Evolutionary conservation across 2,329 filamentous ascomycete species (phyloP).

Genomic region (Colletotrichum musae): DNA sequence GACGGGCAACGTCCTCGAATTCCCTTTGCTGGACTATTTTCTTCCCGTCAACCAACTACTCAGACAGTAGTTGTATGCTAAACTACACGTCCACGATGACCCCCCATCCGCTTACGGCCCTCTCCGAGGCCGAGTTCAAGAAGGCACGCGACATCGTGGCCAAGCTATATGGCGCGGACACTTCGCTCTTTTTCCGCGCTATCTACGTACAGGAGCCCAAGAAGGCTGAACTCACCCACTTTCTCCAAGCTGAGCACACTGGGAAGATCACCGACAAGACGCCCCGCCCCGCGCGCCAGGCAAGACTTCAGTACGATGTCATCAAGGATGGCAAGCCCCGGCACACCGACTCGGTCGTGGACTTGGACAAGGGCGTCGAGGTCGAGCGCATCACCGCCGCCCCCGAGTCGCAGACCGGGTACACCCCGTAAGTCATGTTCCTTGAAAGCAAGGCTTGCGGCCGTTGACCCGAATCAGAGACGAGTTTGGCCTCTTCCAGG

Average conservation of each 20-base stretch:
- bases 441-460: not conserved
- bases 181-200: slow-evolving; percentile 64
- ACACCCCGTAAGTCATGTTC: slow-evolving; percentile 47
- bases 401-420: slow-evolving; percentile 54
- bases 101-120: slow-evolving; percentile 63
- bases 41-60: not conserved
- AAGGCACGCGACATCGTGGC: slow-evolving; percentile 62
- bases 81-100: slow-evolving; percentile 25
- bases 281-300: slow-evolving; percentile 60
- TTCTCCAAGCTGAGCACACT: slow-evolving; percentile 74
- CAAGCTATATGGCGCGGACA: slow-evolving; percentile 45
- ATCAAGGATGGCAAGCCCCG: slow-evolving; percentile 49
- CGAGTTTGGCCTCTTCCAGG: slow-evolving; percentile 58
- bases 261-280: slow-evolving; percentile 59
- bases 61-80: not conserved
- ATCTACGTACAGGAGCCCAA: slow-evolving; percentile 75
- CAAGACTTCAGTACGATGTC: slow-evolving; percentile 62
- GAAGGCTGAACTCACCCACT: slow-evolving; percentile 71
- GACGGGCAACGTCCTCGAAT: not conserved
- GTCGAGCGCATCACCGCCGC: slow-evolving; percentile 47
- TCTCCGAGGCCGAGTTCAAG: slow-evolving; percentile 65
- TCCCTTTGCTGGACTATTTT: not conserved
- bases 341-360: slow-evolving; percentile 56
- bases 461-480: slow-evolving; percentile 43
- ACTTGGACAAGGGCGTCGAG: slow-evolving; percentile 52